These are phyloP conservation scores for Thalassiosira profunda DNA, from an alignment of 108 stramenopile genomes.

Conservation along the genomic window DNA sequence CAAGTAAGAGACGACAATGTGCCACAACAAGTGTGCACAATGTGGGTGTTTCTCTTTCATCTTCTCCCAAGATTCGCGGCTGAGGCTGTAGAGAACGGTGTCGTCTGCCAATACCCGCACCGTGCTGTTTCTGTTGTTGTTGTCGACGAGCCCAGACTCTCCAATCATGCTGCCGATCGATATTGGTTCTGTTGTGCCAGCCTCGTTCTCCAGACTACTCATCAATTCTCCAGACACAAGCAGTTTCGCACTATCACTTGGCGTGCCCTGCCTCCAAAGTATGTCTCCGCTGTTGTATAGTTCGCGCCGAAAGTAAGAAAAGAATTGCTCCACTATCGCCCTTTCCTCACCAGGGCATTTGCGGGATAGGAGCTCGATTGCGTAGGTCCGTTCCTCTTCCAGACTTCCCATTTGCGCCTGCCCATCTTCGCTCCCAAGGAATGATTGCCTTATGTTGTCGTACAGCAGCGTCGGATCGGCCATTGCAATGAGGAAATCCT, in stretches of 20 bases:
- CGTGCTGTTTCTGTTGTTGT: constrained; percentile 5
- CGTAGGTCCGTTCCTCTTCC: constrained; percentile 24
- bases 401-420: neutral
- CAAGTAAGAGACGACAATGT: constrained; percentile 65
- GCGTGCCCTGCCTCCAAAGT: constrained; percentile 59
- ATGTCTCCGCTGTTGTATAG: constrained; percentile 52
- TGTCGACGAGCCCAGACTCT: constrained; percentile 10
- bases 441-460: constrained; percentile 23
- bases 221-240: constrained; percentile 53
- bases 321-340: constrained; percentile 25
- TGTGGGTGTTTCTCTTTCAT: constrained; percentile 44
- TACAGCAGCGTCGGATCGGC: constrained; percentile 48
- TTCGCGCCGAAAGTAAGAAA: constrained; percentile 57
- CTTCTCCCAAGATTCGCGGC: constrained; percentile 28
- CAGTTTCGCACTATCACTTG: constrained; percentile 69
- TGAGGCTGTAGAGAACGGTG: constrained; percentile 50
- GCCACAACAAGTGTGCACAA: constrained; percentile 58
- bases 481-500: constrained; percentile 68
- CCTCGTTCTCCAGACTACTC: constrained; percentile 33
- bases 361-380: constrained; percentile 20
- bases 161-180: constrained; percentile 25
- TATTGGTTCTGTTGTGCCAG: constrained; percentile 45
- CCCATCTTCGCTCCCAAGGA: constrained; percentile 8
- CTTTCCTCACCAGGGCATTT: constrained; percentile 24
- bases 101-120: constrained; percentile 36